phyloP scores from a whole-genome alignment of 2,329 filamentous ascomycete species.

The Leptographium flavum region DNA sequence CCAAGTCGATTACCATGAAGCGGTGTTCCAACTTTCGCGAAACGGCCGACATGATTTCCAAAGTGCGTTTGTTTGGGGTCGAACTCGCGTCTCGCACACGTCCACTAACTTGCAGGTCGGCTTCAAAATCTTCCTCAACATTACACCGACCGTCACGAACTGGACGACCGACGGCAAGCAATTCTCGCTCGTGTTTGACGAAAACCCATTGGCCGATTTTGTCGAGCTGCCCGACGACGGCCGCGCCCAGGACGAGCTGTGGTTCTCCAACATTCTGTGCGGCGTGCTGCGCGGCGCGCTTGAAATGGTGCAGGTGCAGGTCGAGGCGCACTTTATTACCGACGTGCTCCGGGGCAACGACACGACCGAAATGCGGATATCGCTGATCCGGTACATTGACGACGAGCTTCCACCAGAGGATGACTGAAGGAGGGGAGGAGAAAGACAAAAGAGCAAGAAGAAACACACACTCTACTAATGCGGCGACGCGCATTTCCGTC shows the following conservation, averaged over 20 bases:
- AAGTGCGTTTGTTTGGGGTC: conserved; percentile 31
- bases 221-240: conserved; percentile 95
- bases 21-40: conserved; percentile 87
- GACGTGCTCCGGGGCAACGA: conserved; percentile 88
- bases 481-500: too few species aligned
- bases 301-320: conserved; percentile 99
- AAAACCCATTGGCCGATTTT: conserved; percentile 94
- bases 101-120: conserved; percentile 50
- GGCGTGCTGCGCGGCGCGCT: conserved; percentile 80
- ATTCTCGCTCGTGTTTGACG: conserved; percentile 91
- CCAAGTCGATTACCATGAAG: conserved; percentile 81
- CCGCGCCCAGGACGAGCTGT: conserved; percentile 86
- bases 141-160: conserved; percentile 83
- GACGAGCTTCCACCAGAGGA: conserved; percentile 96
- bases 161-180: conserved; percentile 95
- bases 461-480: too few species aligned
- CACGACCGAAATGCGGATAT: conserved; percentile 92
- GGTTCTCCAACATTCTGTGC: conserved; percentile 96
- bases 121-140: conserved; percentile 98
- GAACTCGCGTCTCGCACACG: too few species aligned
- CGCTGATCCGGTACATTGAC: conserved; percentile 84
- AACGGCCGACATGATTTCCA: conserved; percentile 91
- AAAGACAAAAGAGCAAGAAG: neutral
- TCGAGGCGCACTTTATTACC: conserved; percentile 91
- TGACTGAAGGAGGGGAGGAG: conserved; percentile 44